A percentile compares a stretch with the other conserved stretches of the same genome.
These are phyloP conservation scores for Beauveria brongniartii DNA, from an alignment of 2,329 filamentous ascomycete species.

Conservation along the genomic window DNA sequence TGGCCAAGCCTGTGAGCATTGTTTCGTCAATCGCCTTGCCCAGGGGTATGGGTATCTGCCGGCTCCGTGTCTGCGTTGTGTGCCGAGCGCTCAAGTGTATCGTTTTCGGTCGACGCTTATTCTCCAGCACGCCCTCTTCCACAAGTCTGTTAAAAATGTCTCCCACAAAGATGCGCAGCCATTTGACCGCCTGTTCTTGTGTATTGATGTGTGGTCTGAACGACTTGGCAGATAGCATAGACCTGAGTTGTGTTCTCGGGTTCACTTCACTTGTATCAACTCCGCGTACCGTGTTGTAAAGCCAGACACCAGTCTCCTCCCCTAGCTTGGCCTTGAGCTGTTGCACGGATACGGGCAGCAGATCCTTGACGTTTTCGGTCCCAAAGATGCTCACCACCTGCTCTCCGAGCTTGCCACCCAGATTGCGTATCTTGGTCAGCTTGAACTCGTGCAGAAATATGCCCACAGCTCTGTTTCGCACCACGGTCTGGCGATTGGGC, in stretches of 20 bases:
- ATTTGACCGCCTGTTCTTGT: slow-evolving; percentile 69
- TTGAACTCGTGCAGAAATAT: slow-evolving; percentile 79
- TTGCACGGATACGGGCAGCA: slow-evolving; percentile 64
- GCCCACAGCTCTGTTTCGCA: slow-evolving; percentile 73
- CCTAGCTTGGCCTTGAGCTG: slow-evolving; percentile 71
- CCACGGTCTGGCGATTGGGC: slow-evolving; percentile 88
- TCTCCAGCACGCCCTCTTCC: slow-evolving; percentile 83
- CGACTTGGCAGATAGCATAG: slow-evolving; percentile 93
- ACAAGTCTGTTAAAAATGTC: slow-evolving; percentile 87
- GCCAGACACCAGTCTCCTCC: slow-evolving; percentile 77
- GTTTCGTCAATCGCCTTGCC: slow-evolving; percentile 66
- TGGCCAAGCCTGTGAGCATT: slow-evolving; percentile 66
- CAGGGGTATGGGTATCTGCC: slow-evolving; percentile 66
- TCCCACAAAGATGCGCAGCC: slow-evolving; percentile 84
- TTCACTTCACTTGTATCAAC: slow-evolving; percentile 85
- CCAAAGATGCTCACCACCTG: slow-evolving; percentile 74
- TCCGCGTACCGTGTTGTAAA: slow-evolving; percentile 78
- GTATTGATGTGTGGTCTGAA: slow-evolving; percentile 79
- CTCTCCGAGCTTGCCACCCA: slow-evolving; percentile 92
- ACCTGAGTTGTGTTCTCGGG: slow-evolving; percentile 86
- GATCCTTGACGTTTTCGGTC: slow-evolving; percentile 69
- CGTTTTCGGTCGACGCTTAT: slow-evolving; percentile 76
- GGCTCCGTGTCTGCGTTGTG: slow-evolving; percentile 64
- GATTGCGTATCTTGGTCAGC: slow-evolving; percentile 86
- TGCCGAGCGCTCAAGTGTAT: slow-evolving; percentile 79